Base-by-base conservation (phyloP, 2,329 filamentous ascomycete species). In the Xylariaceae sp. region DNA sequence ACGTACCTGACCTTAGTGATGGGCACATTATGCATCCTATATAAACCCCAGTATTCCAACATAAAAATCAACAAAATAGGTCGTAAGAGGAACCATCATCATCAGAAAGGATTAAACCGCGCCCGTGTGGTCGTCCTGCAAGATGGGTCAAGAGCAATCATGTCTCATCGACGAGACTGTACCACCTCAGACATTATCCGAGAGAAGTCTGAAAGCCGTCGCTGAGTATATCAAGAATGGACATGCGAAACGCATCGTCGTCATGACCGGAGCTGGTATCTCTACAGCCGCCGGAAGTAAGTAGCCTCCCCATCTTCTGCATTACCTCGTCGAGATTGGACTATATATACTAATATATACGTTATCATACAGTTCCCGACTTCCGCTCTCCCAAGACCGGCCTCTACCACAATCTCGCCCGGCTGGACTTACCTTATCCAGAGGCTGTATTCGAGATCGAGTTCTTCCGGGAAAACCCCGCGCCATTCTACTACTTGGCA, bases 381-480 rank as follows among this genome's bases (percentile, higher is more conserved):
- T 99, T 98, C 73, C 84, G 95, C 62, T 96, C 92, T 1, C 93
- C 93, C 60, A 89, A 91, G 55, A 98, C 93, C 0, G 95, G 95
- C 2, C 83, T 99, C 10, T 99, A 99, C 73, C 88, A 91, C 67
- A 98, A 98, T 69, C 86, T 99, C 18, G 89, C 89, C 20, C 85
- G 89, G 50, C 83, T 98, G 29, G 86, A 96, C 57, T 82, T 99
- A 0, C 93, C 93, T 0, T 88, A 93, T 67, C 89, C 93, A 20
- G 92, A 98, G 75, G 93, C 91, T 32, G 91, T 98, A 44, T 98
- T 99, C 74, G 92, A 96, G 69, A 93, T 99, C 62, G 80, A 80
- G 56, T 99, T 90, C 79, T 99, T 99, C 77, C 83, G 88, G 59
- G 70, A 87, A 43, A 89, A 96, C 62, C 95, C 95, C 0, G 80